phyloP scores from a whole-genome alignment of 768 basidiomycete species.

The Leucocoprinus leucothites region DNA sequence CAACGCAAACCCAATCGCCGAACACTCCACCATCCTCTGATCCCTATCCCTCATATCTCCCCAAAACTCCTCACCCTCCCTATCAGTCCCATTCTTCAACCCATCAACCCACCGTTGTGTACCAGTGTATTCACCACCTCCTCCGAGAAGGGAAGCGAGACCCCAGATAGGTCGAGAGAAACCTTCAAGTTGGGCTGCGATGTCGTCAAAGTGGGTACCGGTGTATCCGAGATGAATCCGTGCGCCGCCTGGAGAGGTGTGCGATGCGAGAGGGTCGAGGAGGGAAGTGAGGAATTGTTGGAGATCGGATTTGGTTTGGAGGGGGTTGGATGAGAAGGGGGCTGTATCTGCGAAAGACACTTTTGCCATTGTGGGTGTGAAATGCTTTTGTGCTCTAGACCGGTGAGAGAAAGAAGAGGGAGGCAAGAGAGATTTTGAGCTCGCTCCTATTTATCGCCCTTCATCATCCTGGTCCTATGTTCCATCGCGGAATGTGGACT shows the following conservation, averaged over 20 bases:
- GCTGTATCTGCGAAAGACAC: constrained; percentile 33
- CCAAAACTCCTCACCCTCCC: constrained; percentile 68
- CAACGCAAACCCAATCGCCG: constrained; percentile 70
- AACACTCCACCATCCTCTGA: constrained; percentile 82
- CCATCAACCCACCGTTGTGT: constrained; percentile 62
- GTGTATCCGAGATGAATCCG: constrained; percentile 66
- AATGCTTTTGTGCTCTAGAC: too few relatives aligned
- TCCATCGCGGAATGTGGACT: too few relatives aligned
- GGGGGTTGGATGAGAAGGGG: constrained; percentile 55
- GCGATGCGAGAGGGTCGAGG: constrained; percentile 62
- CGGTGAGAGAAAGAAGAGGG: not conserved
- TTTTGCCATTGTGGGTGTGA: not conserved
- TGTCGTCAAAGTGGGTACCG: constrained; percentile 71
- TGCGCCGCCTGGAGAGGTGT: constrained; percentile 73
- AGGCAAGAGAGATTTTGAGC: not conserved
- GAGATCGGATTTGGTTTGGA: constrained; percentile 60
- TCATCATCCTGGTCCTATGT: too few relatives aligned
- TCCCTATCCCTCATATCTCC: constrained; percentile 71
- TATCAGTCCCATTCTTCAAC: constrained; percentile 67
- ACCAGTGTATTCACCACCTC: constrained; percentile 59
- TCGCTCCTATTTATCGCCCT: too few relatives aligned
- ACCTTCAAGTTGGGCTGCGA: constrained; percentile 71
- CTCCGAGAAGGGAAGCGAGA: constrained; percentile 60
- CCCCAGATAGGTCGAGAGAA: constrained; percentile 81
- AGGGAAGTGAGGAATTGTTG: constrained; percentile 50